Evolutionary conservation across 1,284 basidiomycete species (phyloP).

Genomic region (Heliocybe sulcata): DNA sequence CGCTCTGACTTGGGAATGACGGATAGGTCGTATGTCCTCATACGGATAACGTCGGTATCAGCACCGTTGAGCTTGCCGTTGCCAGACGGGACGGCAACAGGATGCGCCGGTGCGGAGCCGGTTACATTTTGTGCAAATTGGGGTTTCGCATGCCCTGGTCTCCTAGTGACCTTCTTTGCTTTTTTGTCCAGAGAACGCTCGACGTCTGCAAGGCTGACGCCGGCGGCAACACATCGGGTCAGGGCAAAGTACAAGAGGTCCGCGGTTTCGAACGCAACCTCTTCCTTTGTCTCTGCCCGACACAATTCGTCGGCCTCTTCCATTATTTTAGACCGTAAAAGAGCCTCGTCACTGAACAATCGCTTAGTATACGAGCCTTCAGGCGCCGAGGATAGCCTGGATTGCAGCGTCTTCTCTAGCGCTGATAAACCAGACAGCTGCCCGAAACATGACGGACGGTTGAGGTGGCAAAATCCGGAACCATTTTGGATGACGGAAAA

Average conservation of each 20-base stretch:
- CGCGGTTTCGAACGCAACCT: conserved; percentile 94
- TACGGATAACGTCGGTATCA: conserved; percentile 50
- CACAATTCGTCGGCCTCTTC: conserved; percentile 98
- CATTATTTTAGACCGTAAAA: conserved; percentile 92
- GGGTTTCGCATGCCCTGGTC: conserved; percentile 92
- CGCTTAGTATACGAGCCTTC: conserved; percentile 90
- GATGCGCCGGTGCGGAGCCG: conserved; percentile 16
- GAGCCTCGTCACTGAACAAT: conserved; percentile 77
- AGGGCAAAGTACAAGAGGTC: conserved; percentile 95
- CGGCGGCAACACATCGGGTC: conserved; percentile 80
- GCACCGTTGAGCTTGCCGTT: conserved; percentile 17
- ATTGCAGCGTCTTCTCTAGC: conserved; percentile 77
- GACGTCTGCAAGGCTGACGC: conserved; percentile 82
- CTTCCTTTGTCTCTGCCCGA: conserved; percentile 72
- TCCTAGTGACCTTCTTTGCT: conserved; percentile 81
- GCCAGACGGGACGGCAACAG: conserved; percentile 20
- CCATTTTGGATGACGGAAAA: conserved; percentile 91
- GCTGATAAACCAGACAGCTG: conserved; percentile 70
- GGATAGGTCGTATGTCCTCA: conserved; percentile 67
- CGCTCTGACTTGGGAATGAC: conserved; percentile 50
- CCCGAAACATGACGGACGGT: conserved; percentile 84
- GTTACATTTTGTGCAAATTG: conserved; percentile 49
- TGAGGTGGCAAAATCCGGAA: conserved; percentile 90
- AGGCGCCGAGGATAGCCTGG: conserved; percentile 72
- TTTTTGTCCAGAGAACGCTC: conserved; percentile 84